These are phyloP conservation scores for Diutina siamensis DNA, from an alignment of 1,139 yeast species.

Conservation along the genomic window DNA sequence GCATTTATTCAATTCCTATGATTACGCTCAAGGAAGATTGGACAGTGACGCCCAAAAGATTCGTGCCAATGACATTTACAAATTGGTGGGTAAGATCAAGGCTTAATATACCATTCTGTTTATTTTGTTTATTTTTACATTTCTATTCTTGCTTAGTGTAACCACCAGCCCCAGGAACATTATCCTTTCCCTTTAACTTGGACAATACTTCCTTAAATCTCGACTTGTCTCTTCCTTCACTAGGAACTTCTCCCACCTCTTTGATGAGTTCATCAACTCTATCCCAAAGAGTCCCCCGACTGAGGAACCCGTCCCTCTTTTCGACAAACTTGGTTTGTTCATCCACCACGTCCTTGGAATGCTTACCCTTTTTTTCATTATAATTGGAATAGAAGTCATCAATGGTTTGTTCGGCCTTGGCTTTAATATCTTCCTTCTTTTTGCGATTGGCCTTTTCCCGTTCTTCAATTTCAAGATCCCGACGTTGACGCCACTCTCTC, in stretches of 20 bases:
- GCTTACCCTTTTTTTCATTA: conserved; percentile 72
- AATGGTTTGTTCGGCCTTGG: conserved; percentile 75
- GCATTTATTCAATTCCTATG: conserved; percentile 1
- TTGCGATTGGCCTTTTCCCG: conserved; percentile 65
- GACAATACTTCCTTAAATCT: conserved; percentile 17
- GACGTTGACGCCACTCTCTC: conserved; percentile 75
- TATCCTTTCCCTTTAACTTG: conserved; percentile 20
- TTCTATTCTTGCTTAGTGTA: conserved; percentile 8
- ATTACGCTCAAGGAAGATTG: background rate
- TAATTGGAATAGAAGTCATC: conserved; percentile 94
- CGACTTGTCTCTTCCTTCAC: conserved; percentile 16
- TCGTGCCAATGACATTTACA: conserved; percentile 2
- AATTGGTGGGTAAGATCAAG: conserved; percentile 1
- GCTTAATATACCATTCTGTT: background rate
- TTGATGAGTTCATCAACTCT: conserved; percentile 45
- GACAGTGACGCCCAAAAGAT: background rate
- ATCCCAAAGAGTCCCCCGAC: conserved; percentile 82
- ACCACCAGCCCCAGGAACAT: conserved; percentile 21
- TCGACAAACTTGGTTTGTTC: conserved; percentile 65
- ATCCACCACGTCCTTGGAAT: conserved; percentile 48
- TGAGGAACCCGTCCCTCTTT: conserved; percentile 70
- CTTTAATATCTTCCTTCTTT: conserved; percentile 57
- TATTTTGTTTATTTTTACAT: background rate
- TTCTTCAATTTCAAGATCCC: conserved; percentile 69
- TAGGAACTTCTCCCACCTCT: conserved; percentile 27